Percentiles rank a stretch among this genome's conserved stretches.
phyloP scores from a whole-genome alignment of 768 basidiomycete species.

The Boletus tylopilopsis region DNA sequence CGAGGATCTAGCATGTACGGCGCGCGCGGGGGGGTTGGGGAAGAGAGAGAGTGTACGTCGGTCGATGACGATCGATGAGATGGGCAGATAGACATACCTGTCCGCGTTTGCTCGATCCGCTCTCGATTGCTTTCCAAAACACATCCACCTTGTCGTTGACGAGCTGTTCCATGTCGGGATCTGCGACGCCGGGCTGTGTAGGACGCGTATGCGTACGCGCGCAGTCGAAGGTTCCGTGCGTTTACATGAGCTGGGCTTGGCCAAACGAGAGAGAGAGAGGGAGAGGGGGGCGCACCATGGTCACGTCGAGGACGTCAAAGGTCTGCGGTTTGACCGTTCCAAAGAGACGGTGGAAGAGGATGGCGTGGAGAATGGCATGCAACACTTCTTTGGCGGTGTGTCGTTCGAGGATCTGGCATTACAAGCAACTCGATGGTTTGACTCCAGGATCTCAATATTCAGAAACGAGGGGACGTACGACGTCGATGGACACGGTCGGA shows the following conservation, averaged over 20 bases:
- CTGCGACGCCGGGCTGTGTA: slow-evolving; percentile 72
- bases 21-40: background rate
- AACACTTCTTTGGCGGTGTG: slow-evolving; percentile 71
- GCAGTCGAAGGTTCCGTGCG: too few species aligned
- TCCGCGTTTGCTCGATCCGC: slow-evolving; percentile 56
- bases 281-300: slow-evolving; percentile 53
- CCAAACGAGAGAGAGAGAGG: too few species aligned
- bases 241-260: too few species aligned
- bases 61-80: too few species aligned
- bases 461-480: slow-evolving; percentile 17
- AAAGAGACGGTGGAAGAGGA: slow-evolving; percentile 81
- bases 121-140: slow-evolving; percentile 78
- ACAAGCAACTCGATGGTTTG: too few species aligned
- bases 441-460: too few species aligned
- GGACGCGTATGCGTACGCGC: too few species aligned
- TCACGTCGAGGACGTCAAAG: slow-evolving; percentile 80
- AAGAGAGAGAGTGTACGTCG: too few species aligned
- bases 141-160: slow-evolving; percentile 72
- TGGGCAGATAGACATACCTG: slow-evolving; percentile 42
- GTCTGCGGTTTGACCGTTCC: slow-evolving; percentile 73
- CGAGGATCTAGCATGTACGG: slow-evolving; percentile 45
- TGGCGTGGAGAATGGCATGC: slow-evolving; percentile 71
- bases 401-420: slow-evolving; percentile 78
- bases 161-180: slow-evolving; percentile 65
- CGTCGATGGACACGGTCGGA: slow-evolving; percentile 30